A percentile compares a stretch with the other conserved stretches of the same genome.
These are phyloP conservation scores for Termitomyces sp. DNA, from an alignment of 768 basidiomycete genomes.

Conservation along the genomic window DNA sequence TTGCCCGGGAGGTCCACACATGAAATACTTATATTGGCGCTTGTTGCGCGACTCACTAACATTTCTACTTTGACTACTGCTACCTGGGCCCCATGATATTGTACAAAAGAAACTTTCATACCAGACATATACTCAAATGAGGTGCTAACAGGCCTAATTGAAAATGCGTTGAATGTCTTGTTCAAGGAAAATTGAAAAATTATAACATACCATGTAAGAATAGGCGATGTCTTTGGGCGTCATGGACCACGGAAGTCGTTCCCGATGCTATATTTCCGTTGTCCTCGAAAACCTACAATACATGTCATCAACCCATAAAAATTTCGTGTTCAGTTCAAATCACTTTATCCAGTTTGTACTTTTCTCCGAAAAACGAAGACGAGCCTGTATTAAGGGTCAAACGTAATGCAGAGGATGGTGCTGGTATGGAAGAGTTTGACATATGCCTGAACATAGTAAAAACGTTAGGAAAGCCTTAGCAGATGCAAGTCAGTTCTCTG, in stretches of 20 bases:
- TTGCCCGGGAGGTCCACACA: too few relatives aligned
- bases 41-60: too few relatives aligned
- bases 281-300: constrained; percentile 59
- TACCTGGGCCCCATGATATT: background rate
- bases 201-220: constrained; percentile 51
- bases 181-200: background rate
- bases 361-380: constrained; percentile 52
- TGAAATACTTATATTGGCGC: too few relatives aligned
- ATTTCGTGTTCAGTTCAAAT: background rate
- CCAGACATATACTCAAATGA: constrained; percentile 4
- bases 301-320: background rate
- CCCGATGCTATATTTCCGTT: constrained; percentile 52
- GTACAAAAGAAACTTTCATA: background rate
- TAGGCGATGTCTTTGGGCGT: constrained; percentile 40
- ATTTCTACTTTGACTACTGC: too few relatives aligned
- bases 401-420: constrained; percentile 46
- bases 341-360: constrained; percentile 56
- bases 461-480: constrained; percentile 39
- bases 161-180: background rate
- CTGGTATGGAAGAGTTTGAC: constrained; percentile 29
- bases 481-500: background rate
- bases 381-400: constrained; percentile 48
- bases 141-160: constrained; percentile 6
- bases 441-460: constrained; percentile 34
- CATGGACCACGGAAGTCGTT: constrained; percentile 52